Percentiles rank a stretch among this genome's conserved stretches.
Conservation (phyloP, 768 basidiomycete species). For the Candolleomyces aberdarensis region DNA sequence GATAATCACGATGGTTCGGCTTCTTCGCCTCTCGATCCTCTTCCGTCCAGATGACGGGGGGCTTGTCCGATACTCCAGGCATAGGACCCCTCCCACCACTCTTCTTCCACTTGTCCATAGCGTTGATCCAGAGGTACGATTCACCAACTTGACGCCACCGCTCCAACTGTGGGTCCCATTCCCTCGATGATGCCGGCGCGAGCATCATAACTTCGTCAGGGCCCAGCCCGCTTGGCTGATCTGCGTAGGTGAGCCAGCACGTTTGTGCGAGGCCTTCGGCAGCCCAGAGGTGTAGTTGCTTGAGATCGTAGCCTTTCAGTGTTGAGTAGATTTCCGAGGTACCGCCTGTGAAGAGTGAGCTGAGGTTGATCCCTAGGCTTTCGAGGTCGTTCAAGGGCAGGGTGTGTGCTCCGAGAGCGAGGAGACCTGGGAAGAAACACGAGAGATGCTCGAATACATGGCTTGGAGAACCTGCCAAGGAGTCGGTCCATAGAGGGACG, state of each 20-base stretch:
- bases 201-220: constrained; percentile 56
- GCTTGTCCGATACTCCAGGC: constrained; percentile 49
- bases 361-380: constrained; percentile 43
- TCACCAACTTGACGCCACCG: constrained; percentile 10
- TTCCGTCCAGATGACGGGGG: constrained; percentile 36
- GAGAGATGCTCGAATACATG: constrained; percentile 70
- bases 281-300: constrained; percentile 69
- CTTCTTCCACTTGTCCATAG: constrained; percentile 45
- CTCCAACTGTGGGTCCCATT: neutral
- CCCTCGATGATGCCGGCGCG: neutral
- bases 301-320: constrained; percentile 48
- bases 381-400: constrained; percentile 55
- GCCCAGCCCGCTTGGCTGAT: constrained; percentile 64
- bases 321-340: constrained; percentile 32
- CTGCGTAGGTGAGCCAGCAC: constrained; percentile 70
- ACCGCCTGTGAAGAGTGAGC: constrained; percentile 33
- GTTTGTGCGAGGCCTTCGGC: constrained; percentile 72
- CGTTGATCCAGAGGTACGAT: constrained; percentile 45
- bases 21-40: constrained; percentile 20
- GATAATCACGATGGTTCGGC: constrained; percentile 48
- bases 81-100: constrained; percentile 43
- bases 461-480: constrained; percentile 31
- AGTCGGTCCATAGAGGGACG: constrained; percentile 18
- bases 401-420: constrained; percentile 66
- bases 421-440: constrained; percentile 74